Evolutionary conservation across 768 basidiomycete genomes (phyloP), one percentile per base, ranked within the genome.

Genomic region (Amanita pallidorosea): DNA sequence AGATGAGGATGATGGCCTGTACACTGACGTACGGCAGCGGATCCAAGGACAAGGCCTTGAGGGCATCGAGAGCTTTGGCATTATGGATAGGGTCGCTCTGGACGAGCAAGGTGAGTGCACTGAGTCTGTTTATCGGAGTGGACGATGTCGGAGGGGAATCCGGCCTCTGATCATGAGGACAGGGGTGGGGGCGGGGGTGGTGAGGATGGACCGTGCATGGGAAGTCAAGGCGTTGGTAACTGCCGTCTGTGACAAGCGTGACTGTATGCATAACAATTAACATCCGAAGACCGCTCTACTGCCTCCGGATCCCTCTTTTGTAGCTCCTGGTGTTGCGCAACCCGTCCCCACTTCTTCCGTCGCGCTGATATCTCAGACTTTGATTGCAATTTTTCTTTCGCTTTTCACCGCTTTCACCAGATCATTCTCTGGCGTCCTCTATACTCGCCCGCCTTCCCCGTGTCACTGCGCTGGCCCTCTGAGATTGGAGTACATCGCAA

Each of bases 1-100:
- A 80, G 33, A 93, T 79, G 34, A 94, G 74, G 22, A 74, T 77
- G 50, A 96, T 74, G 0, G 87, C 74, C 66, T 95, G 93, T 0
- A 77, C 93, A 33, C 93, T 83, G 51, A 96, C 84, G 58, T 94
- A 97, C 2, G 83, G 75, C 3, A 97, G 74, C 0, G 89, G 82
- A 63, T 98, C 94, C 49, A 88, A 73, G 0, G 88, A 84, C 45
- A 94, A 74, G 2, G 75, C 77, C 61, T 80, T 80, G 49, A 97
- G 65, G 2, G 74, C 76, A 50, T 90, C 88, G 46, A 96, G 67
- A 0, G 91, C 87, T 56, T 82, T 83, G 7, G 75, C 76, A 59
- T 94, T 91, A 61, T 95, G 90, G 54, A 94, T 54, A 1, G 94
- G 94, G 45, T 86, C 87, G 47, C 83, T 81, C 65, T 95, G 88